Conservation (phyloP, 345 rosid species). For the Pistacia vera region DNA sequence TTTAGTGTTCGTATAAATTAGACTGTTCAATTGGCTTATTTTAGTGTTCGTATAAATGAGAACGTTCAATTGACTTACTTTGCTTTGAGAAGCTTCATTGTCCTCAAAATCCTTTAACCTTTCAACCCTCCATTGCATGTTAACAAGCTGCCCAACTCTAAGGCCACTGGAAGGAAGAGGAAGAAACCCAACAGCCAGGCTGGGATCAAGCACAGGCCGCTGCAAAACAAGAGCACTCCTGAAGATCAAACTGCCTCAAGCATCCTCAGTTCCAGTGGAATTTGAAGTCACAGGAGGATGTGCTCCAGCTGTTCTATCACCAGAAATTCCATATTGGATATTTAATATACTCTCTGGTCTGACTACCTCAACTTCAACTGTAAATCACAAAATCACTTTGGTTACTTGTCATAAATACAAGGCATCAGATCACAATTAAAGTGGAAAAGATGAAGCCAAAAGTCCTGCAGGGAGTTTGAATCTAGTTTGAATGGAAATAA, state of each 20-base stretch:
- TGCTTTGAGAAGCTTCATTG: conserved; percentile 33
- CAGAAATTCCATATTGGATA: conserved; percentile 75
- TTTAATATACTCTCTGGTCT: conserved; percentile 71
- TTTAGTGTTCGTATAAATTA: not conserved
- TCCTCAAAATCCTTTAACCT: conserved; percentile 67
- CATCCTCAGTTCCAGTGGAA: conserved; percentile 36
- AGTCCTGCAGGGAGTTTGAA: not conserved
- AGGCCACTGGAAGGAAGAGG: conserved; percentile 80
- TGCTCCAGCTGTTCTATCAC: conserved; percentile 79
- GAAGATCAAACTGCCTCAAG: conserved; percentile 67
- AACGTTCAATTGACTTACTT: conserved; percentile 46
- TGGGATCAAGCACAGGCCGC: conserved; percentile 92
- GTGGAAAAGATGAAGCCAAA: not conserved
- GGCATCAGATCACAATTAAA: not conserved
- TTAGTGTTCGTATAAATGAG: conserved; percentile 1
- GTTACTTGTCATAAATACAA: conserved; percentile 6
- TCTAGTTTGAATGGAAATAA: conserved; percentile 6
- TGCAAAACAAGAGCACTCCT: conserved; percentile 74
- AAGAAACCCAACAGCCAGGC: conserved; percentile 90
- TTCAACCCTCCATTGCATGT: conserved; percentile 91
- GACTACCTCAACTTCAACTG: conserved; percentile 48
- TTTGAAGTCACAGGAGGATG: conserved; percentile 67
- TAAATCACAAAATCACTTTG: conserved; percentile 16
- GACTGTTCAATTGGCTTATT: conserved; percentile 44
- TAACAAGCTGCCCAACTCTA: conserved; percentile 85